Base-by-base conservation (phyloP, 2,329 filamentous ascomycete species). In the Ceratocystis eucalypticola region DNA sequence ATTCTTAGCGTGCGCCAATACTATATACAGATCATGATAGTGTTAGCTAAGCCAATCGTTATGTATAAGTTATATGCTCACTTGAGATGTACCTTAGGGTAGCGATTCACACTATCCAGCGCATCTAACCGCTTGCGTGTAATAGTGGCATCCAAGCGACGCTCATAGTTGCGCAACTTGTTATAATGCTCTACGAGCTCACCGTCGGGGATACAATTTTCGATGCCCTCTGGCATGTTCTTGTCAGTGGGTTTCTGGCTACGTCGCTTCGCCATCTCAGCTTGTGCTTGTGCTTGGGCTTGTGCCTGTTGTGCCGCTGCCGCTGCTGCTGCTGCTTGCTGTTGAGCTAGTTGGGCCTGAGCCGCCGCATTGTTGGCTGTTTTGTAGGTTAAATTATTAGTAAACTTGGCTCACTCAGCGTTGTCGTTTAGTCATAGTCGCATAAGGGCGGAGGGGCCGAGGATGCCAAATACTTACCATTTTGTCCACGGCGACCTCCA, bases 41-140 rank as follows among this genome's bases (percentile, higher is more conserved):
- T 41, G 37, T 41, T 41, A 41, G 10, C 37, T 4, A 12, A 41
- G 37, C 37, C 15, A 41, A 41, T 41, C 10, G 10, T 41, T 41
- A 15, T 8, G 37, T 41, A 12, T 4, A 41, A 41, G 37, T 41
- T 48, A n/a, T 25, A 25, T 50, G 12, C 1, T 12, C n/a, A 10
- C 46, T 4, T 10, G 25, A 25, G n/a, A 50, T 12, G 64, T 74
- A 86, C 83, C 81, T 89, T 94, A 68, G 85, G 80, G 69, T 86
- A 87, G 70, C 87, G 84, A 74, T 84, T 88, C 65, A 90, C 84
- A 55, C 85, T 86, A 74, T 97, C 93, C 69, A 90, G 84, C 69
- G 96, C 87, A 74, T 99, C 94, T 69, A 99, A 78, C 69, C 92
- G 84, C 79, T 99, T 99, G 73, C 93, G 87, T 75, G 94, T 92